A percentile compares a stretch with the other conserved stretches of the same genome.
phyloP scores from a whole-genome alignment of 202 grass and related monocot species.

The Carex sylvatica region DNA sequence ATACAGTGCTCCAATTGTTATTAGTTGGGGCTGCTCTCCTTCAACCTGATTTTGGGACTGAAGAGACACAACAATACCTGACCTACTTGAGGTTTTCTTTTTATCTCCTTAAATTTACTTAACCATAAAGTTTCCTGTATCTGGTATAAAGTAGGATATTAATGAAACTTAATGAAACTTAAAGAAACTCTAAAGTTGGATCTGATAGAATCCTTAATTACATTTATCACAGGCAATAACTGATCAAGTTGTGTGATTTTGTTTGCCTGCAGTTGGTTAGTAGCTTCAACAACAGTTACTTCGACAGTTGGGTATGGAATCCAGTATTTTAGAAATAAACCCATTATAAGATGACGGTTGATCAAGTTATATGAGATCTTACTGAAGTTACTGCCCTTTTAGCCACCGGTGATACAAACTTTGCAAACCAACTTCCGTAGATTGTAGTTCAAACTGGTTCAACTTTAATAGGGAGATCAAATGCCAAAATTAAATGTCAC shows the following conservation, averaged over 20 bases:
- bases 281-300: constrained; percentile 65
- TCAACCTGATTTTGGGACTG: constrained; percentile 85
- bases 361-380: constrained; percentile 9
- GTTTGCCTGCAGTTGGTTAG: constrained; percentile 69
- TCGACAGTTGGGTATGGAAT: constrained; percentile 73
- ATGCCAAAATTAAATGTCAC: not conserved
- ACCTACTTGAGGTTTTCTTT: constrained; percentile 55
- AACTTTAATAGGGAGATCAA: not conserved
- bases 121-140: not conserved
- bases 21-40: constrained; percentile 81
- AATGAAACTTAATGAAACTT: not conserved
- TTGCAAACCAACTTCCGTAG: not conserved
- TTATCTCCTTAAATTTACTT: constrained; percentile 12
- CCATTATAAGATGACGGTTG: constrained; percentile 23
- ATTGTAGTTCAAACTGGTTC: not conserved
- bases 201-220: not conserved
- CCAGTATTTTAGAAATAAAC: constrained; percentile 50
- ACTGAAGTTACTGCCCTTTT: not conserved
- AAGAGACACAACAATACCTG: constrained; percentile 69
- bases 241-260: not conserved
- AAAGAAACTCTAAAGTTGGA: not conserved
- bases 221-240: constrained; percentile 9
- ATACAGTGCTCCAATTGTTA: constrained; percentile 89
- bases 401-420: not conserved
- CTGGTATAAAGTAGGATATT: not conserved